Base-by-base conservation (phyloP, 306 rosid species). In the Vachellia collinsii region DNA sequence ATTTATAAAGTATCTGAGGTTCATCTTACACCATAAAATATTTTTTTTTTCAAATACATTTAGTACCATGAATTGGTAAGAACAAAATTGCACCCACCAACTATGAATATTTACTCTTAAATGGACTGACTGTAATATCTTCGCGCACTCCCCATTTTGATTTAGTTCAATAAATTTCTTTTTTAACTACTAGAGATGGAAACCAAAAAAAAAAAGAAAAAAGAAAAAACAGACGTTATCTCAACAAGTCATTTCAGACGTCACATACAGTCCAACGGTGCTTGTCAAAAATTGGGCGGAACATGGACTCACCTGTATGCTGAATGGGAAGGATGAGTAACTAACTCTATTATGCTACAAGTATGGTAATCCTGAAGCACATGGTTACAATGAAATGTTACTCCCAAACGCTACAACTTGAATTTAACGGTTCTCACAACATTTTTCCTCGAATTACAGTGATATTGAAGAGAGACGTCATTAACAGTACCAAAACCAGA, bases 361-460 rank as follows among this genome's bases (percentile, higher is more conserved):
- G 82, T 53, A 62, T 20, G 34, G 20, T 34, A 42, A 63, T 50
- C 22, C 23, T 47, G 46, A 76, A 36, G 68, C 19, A 29, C 29
- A 71, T 34, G 54, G 77, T 70, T 78, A 78, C 82, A 83, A 76
- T 39, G 39, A 76, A 73, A 77, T n/a, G 51, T 13, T 73, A 69
- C 48, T 76, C 25, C 70, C 66, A 71, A 68, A 77, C 67, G 82
- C 87, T 92, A 93, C 85, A 91, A 79, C 50, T 85, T 74, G 87
- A 82, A 88, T 37, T 85, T 83, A 69, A 90, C 29, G 64, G 95
- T 91, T 89, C 84, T 91, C 73, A 83, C 91, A 29, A 82, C 82
- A 72, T 72, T 62, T 82, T 91, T 94, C 86, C 88, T 94, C 0
- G 92, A 78, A 51, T 44, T 83, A 93, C 99, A 94, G 82, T 84